Evolutionary conservation across 1,139 yeast species (phyloP), one percentile per base, ranked within the genome.

Genomic region (Hyphopichia fennica): DNA sequence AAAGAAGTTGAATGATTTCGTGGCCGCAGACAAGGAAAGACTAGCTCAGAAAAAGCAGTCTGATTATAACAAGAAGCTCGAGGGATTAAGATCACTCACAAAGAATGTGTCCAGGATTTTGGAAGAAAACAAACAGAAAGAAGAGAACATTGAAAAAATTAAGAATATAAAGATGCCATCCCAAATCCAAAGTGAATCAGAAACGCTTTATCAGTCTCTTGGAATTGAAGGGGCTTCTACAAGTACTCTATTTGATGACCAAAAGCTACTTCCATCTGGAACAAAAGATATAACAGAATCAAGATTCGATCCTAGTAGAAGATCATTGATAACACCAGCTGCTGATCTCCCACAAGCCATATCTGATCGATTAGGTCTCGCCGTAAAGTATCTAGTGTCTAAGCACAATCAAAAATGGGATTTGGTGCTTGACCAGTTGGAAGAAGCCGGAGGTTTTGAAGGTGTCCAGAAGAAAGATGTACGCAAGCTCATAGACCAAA

Each of bases 361-460:
- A 6, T 51, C 65, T 15, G 63, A 67, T 1, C 65, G 70, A 35
- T 60, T 85, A 4, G 81, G 81, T 0, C 69, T 77, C 31, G 62
- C 82, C 0, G 61, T 79, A 2, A 68, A 71, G 20, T 68, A 65
- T 47, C 65, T 82, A 35, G 69, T 78, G 2, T 67, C 75, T 32
- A 68, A 69, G 35, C 61, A 66, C 4, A 59, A 67, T 35, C 80
- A 76, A 45, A 69, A 82, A 52, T 85, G 91, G 90, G 62, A 65
- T 15, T 60, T 75, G 28, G 75, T 84, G 3, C 56, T 85, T 4
- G 58, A 67, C 3, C 77, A 73, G 37, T 56, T 85, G 17, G 51
- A 56, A n/a, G 48, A 52, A 7, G 53, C 65, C 4, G 70, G 70
- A 1, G 80, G 82, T 0, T 65, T 84, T 13, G 42, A 47, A 10